Percentiles rank a stretch among this genome's conserved stretches.
These are phyloP conservation scores for Pseudogymnoascus sp. DNA, from an alignment of 2,329 filamentous ascomycete genomes.

Conservation along the genomic window DNA sequence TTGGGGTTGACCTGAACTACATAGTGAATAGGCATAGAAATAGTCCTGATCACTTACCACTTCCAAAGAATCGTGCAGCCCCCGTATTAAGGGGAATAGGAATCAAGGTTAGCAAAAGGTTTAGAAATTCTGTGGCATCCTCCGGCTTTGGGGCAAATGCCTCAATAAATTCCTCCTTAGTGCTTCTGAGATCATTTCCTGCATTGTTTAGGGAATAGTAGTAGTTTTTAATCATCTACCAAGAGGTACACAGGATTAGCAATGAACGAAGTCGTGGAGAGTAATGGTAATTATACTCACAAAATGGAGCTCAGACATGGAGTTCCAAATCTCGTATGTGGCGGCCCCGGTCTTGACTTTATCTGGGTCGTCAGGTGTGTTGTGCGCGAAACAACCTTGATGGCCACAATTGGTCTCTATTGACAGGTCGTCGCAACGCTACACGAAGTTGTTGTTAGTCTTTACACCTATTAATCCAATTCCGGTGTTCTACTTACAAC, in stretches of 20 bases:
- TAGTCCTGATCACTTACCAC: neutral
- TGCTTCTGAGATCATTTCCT: neutral
- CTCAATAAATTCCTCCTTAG: neutral
- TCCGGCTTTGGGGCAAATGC: neutral
- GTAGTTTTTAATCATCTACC: neutral
- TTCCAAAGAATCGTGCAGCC: neutral
- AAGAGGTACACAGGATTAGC: neutral
- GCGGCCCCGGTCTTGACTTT: neutral
- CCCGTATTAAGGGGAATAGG: neutral
- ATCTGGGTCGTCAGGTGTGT: neutral
- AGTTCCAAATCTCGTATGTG: neutral
- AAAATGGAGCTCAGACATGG: neutral
- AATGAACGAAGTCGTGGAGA: neutral
- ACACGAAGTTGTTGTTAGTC: neutral
- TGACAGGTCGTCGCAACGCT: neutral
- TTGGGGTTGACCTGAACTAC: no score
- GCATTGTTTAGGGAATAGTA: neutral
- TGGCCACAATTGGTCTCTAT: neutral
- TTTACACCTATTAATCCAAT: neutral
- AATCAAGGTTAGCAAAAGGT: neutral
- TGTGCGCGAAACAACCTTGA: neutral
- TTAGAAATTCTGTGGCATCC: neutral
- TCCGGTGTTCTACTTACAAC: neutral
- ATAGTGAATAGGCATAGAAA: no score
- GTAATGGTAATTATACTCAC: neutral